These are phyloP conservation scores for Pleurotus platypus DNA, from an alignment of 768 basidiomycete species.

Conservation along the genomic window DNA sequence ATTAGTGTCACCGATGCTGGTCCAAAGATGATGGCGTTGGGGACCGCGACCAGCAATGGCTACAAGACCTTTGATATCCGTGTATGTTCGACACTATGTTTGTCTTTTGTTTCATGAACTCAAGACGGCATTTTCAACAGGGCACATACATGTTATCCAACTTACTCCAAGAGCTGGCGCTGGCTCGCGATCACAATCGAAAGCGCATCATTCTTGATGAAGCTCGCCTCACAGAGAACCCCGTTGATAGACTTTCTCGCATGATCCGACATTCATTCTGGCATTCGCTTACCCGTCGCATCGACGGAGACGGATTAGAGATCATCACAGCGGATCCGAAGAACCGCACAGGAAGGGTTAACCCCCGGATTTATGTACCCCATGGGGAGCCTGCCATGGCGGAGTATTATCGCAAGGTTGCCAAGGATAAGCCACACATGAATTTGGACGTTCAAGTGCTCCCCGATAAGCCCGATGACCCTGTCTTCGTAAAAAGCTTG, in stretches of 20 bases:
- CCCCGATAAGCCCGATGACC: slow-evolving; percentile 84
- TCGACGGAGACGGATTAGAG: slow-evolving; percentile 95
- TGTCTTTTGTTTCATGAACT: too few species aligned
- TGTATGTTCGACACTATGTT: slow-evolving; percentile 35
- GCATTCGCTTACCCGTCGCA: slow-evolving; percentile 94
- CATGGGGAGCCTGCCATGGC: slow-evolving; percentile 91
- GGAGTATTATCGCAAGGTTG: slow-evolving; percentile 91
- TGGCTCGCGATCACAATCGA: slow-evolving; percentile 91
- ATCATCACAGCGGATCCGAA: slow-evolving; percentile 98
- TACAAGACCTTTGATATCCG: slow-evolving; percentile 98
- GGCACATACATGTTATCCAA: slow-evolving; percentile 99
- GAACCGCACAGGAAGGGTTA: slow-evolving; percentile 86
- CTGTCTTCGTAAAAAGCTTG: slow-evolving; percentile 83
- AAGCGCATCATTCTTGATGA: slow-evolving; percentile 99
- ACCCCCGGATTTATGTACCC: slow-evolving; percentile 94
- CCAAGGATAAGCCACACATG: slow-evolving; percentile 88
- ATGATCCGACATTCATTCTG: slow-evolving; percentile 99
- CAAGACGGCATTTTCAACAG: slow-evolving; percentile 30
- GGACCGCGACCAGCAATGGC: slow-evolving; percentile 95
- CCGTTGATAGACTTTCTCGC: slow-evolving; percentile 91
- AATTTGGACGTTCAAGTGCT: slow-evolving; percentile 90
- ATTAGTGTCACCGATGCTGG: slow-evolving; percentile 96
- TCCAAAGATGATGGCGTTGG: slow-evolving; percentile 93
- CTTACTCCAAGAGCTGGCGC: slow-evolving; percentile 95
- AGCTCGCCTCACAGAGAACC: slow-evolving; percentile 95